Evolutionary conservation across 2,329 filamentous ascomycete genomes (phyloP), one percentile per base, ranked within the genome.

Genomic region (Coleophoma eucalyptorum): DNA sequence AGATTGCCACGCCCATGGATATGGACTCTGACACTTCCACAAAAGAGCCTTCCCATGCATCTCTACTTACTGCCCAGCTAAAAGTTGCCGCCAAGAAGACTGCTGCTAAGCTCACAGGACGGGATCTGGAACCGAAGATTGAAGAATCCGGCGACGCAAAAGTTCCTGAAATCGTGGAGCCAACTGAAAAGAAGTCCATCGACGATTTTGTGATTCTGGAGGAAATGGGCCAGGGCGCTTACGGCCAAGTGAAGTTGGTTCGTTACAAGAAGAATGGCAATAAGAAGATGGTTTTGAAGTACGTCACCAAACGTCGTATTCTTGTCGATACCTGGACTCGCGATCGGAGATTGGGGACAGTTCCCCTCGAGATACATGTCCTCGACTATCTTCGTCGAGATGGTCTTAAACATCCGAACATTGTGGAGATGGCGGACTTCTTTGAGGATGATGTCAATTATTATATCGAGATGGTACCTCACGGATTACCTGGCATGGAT

Each of bases 311-410:
- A 72, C 85, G 89, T 52, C 88, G 93, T 42, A 99, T 99, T 67
- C 79, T 99, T 13, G 93, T 99, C 55, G 94, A 99, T 70, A 99
- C 94, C 0, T 99, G 94, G 94, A 97, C 93, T 32, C 84, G 94
- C 51, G 94, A 99, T 70, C 85, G 94, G 43, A 84, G 89, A 49
- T 79, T 99, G 12, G 94, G 94, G 15, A 99, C 94, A 0, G 94
- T 99, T 1, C 94, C 94, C 1, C 76, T 99, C 53, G 94, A 99
- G 68, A 97, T 99, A 55, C 94, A 99, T 62, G 94, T 99, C 34
- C 76, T 99, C 15, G 91, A 99, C 68, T 99, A 93, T 65, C 81
- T 99, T 11, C 84, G 91, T 21, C 81, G 86, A 31, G 91, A 86
- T 49, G 83, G 82, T 41, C 72, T 86, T 31, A 75, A 74, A 43